phyloP scores from a whole-genome alignment of 306 rosid genomes.

The Quercus cerris region DNA sequence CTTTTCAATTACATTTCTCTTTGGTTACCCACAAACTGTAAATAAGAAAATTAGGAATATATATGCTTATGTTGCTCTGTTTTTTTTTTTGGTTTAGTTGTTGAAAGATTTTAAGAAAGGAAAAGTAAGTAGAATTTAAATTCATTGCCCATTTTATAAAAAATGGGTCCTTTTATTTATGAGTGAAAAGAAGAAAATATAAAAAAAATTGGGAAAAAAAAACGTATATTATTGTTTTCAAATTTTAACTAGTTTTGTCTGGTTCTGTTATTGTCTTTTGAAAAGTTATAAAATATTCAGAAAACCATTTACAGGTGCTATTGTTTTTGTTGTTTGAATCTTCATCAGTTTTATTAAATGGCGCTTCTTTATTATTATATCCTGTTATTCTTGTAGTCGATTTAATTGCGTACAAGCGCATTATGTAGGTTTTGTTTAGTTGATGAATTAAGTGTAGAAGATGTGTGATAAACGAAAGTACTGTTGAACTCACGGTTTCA shows the following conservation, averaged over 20 bases:
- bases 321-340: not conserved
- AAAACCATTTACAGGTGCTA: not conserved
- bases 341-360: not conserved
- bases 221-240: not conserved
- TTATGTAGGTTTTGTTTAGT: not conserved
- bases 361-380: too few relatives aligned
- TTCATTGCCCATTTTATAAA: not conserved
- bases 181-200: not conserved
- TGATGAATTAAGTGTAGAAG: not conserved
- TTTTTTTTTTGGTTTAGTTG: not conserved
- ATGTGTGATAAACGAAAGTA: not conserved
- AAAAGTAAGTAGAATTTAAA: not conserved
- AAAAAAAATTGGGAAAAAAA: too few relatives aligned
- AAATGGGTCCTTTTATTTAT: not conserved
- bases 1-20: not conserved
- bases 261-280: not conserved
- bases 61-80: too few relatives aligned
- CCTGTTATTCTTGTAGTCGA: not conserved
- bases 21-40: too few relatives aligned
- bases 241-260: not conserved
- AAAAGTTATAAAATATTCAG: not conserved
- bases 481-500: not conserved
- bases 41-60: too few relatives aligned
- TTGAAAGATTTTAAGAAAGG: not conserved
- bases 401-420: not conserved